phyloP scores from a whole-genome alignment of 2,329 filamentous ascomycete genomes.

The Stagonosporopsis cucurbitacearum region DNA sequence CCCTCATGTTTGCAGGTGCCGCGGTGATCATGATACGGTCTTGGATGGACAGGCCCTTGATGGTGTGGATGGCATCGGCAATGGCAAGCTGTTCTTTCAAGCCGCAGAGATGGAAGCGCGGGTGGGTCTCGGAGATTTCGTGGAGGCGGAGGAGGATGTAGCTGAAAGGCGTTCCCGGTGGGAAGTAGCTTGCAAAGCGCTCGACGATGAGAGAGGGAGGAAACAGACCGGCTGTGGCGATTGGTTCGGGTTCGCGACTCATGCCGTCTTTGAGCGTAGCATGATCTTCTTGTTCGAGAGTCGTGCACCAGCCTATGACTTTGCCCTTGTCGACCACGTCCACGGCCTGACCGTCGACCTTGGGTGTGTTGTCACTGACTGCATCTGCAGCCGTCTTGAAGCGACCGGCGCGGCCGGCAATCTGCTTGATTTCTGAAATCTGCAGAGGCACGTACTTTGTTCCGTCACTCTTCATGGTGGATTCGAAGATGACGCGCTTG shows the following conservation, averaged over 20 bases:
- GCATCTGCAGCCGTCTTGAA: slow-evolving; percentile 75
- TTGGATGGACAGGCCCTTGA: slow-evolving; percentile 68
- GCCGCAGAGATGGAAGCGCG: slow-evolving; percentile 73
- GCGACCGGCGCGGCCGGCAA: slow-evolving; percentile 88
- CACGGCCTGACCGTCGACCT: slow-evolving; percentile 6
- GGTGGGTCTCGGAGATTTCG: slow-evolving; percentile 69
- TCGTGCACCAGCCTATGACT: slow-evolving; percentile 77
- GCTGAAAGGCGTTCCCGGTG: slow-evolving; percentile 77
- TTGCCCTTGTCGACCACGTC: slow-evolving; percentile 9
- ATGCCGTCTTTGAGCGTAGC: slow-evolving; percentile 68
- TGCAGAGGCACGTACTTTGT: slow-evolving; percentile 63
- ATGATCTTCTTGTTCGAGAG: slow-evolving; percentile 75
- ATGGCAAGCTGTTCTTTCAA: slow-evolving; percentile 68
- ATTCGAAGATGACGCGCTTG: slow-evolving; percentile 87
- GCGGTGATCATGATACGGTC: slow-evolving; percentile 80
- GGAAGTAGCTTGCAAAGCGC: slow-evolving; percentile 81
- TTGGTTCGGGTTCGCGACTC: slow-evolving; percentile 65
- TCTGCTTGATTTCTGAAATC: slow-evolving; percentile 88
- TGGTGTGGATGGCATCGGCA: slow-evolving; percentile 76
- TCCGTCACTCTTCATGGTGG: slow-evolving; percentile 75
- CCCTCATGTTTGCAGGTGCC: slow-evolving; percentile 68
- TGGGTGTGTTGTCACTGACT: slow-evolving; percentile 31
- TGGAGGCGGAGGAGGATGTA: slow-evolving; percentile 80
- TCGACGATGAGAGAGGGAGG: slow-evolving; percentile 75
- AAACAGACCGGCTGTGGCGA: slow-evolving; percentile 74